A percentile compares a stretch with the other conserved stretches of the same genome.
Conservation (phyloP, 306 rosid species). For the Canavalia gladiata region DNA sequence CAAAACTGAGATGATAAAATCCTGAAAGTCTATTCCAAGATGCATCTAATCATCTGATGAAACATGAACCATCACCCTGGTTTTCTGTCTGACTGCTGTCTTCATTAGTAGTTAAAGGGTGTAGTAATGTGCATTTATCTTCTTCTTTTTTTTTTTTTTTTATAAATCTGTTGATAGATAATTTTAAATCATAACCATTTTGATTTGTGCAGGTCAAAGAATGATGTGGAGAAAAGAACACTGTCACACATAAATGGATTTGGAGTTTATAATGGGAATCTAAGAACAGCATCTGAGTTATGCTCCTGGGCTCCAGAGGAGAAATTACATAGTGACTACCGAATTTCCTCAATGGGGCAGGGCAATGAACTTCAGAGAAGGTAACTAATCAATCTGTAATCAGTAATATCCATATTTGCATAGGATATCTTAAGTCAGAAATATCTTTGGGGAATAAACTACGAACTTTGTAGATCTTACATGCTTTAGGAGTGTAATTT, state of each 20-base stretch:
- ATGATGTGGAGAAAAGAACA: constrained; percentile 51
- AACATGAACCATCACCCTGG: background rate
- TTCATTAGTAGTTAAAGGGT: constrained; percentile 29
- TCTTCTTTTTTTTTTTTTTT: background rate
- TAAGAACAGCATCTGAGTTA: constrained; percentile 75
- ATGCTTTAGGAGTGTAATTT: constrained; percentile 30
- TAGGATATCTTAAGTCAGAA: constrained; percentile 13
- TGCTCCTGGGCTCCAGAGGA: constrained; percentile 80
- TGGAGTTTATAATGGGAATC: constrained; percentile 62
- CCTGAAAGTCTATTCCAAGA: constrained; percentile 21
- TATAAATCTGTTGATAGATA: background rate
- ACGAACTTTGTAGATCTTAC: constrained; percentile 7
- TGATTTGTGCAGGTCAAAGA: constrained; percentile 66
- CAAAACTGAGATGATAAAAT: constrained; percentile 33
- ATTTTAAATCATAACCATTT: constrained; percentile 24
- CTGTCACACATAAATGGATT: constrained; percentile 57
- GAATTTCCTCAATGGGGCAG: constrained; percentile 62
- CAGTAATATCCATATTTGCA: background rate
- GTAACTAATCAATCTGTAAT: constrained; percentile 47
- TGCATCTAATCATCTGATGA: constrained; percentile 41
- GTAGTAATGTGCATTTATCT: constrained; percentile 1
- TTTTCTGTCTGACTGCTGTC: constrained; percentile 36
- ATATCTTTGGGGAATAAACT: background rate
- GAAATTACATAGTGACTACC: constrained; percentile 77
- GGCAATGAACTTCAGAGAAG: constrained; percentile 61